These are phyloP conservation scores for Plasmodium gonderi DNA, from an alignment of 169 alveolate species.

Conservation along the genomic window DNA sequence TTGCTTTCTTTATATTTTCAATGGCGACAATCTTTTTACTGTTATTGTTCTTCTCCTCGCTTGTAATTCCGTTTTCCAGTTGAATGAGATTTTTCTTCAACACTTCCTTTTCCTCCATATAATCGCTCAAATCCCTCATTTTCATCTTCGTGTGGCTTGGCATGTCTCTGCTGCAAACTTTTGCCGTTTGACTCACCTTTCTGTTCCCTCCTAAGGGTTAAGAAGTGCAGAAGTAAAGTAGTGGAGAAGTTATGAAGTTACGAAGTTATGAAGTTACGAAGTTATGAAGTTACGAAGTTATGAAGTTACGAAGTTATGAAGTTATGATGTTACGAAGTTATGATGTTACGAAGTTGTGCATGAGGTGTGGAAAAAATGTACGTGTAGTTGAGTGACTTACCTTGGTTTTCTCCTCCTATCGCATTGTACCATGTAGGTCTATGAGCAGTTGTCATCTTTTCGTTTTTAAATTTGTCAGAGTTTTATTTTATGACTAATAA, in stretches of 20 bases:
- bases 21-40: slow-evolving; percentile 36
- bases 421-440: slow-evolving; percentile 88
- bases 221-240: background rate
- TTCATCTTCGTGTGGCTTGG: slow-evolving; percentile 84
- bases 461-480: no score
- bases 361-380: no score
- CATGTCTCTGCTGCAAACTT: slow-evolving; percentile 84
- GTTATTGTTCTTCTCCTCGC: background rate
- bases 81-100: slow-evolving; percentile 49
- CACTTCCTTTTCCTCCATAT: slow-evolving; percentile 45
- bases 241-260: background rate
- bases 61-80: slow-evolving; percentile 8
- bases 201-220: slow-evolving; percentile 59
- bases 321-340: no score
- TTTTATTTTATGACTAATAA: no score
- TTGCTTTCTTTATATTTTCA: slow-evolving; percentile 55
- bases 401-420: slow-evolving; percentile 83
- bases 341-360: no score
- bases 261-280: background rate
- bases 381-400: slow-evolving; percentile 31
- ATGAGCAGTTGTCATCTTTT: slow-evolving; percentile 86
- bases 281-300: background rate
- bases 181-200: slow-evolving; percentile 77
- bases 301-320: background rate
- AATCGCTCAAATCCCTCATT: slow-evolving; percentile 75